Conservation (phyloP, 1,139 yeast genomes). For the Yarrowia galli region DNA sequence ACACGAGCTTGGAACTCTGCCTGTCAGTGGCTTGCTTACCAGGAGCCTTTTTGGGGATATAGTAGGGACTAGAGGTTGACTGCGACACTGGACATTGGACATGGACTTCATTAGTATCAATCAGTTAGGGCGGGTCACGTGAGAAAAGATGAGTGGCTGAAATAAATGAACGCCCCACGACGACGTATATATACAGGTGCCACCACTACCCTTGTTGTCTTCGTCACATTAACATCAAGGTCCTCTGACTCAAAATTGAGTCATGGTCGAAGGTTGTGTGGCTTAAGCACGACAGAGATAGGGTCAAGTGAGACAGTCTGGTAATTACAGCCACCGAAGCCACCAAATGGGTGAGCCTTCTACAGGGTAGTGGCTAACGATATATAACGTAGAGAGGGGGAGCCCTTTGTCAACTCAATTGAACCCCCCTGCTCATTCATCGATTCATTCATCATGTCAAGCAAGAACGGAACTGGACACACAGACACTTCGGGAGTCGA, state of each 20-base stretch:
- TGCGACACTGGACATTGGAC: too few species aligned
- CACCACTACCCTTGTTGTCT: too few species aligned
- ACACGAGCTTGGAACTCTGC: conserved; percentile 11
- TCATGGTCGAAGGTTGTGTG: conserved; percentile 11
- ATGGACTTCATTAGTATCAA: too few species aligned
- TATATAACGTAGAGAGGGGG: neutral
- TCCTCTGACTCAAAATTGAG: neutral
- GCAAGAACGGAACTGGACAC: conserved; percentile 31
- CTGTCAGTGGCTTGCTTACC: conserved; percentile 9
- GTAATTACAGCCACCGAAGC: conserved; percentile 11
- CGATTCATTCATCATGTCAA: neutral
- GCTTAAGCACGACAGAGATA: conserved; percentile 30
- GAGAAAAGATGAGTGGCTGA: neutral
- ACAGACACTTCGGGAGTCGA: conserved; percentile 32
- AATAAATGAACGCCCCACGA: too few species aligned
- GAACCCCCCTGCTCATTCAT: neutral
- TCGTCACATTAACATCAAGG: neutral
- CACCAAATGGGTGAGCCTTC: neutral
- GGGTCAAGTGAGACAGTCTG: neutral
- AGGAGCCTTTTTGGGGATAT: too few species aligned
- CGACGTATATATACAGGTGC: too few species aligned
- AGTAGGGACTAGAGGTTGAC: too few species aligned
- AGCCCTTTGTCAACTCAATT: conserved; percentile 1
- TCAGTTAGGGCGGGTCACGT: too few species aligned
- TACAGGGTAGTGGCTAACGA: neutral